Evolutionary conservation across 192 early-diverging fungal genomes (phyloP).

Genomic region (Rhizophagus clarus): DNA sequence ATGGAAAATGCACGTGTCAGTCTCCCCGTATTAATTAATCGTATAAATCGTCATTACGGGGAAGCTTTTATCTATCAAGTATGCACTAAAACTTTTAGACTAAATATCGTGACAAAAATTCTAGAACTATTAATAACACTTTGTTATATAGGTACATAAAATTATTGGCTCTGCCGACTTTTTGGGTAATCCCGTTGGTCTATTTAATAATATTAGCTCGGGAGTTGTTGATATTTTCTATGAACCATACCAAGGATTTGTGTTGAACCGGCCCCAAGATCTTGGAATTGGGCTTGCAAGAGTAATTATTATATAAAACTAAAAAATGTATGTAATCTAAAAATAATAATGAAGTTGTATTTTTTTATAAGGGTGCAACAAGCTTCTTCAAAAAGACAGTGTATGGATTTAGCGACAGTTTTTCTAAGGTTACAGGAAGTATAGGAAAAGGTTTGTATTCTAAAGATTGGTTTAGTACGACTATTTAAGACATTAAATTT

Average conservation of each 20-base stretch:
- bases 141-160: slow-evolving; percentile 58
- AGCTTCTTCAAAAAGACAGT: slow-evolving; percentile 91
- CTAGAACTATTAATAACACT: slow-evolving; percentile 20
- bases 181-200: slow-evolving; percentile 95
- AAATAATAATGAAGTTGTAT: neutral
- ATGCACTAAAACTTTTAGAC: neutral
- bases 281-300: slow-evolving; percentile 90
- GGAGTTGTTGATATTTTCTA: slow-evolving; percentile 97
- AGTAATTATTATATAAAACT: slow-evolving; percentile 53
- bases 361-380: slow-evolving; percentile 57
- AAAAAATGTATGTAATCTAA: too few species aligned
- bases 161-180: slow-evolving; percentile 96
- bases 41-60: slow-evolving; percentile 84
- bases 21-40: slow-evolving; percentile 69
- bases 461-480: neutral
- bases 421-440: slow-evolving; percentile 95
- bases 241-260: slow-evolving; percentile 95
- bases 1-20: slow-evolving; percentile 90
- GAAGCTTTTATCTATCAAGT: slow-evolving; percentile 86
- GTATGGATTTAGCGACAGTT: slow-evolving; percentile 92
- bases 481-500: neutral
- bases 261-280: slow-evolving; percentile 94
- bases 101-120: neutral
- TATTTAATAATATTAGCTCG: slow-evolving; percentile 94
- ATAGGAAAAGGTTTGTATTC: slow-evolving; percentile 80